phyloP scores from a whole-genome alignment of 2,329 filamentous ascomycete genomes.

The Calonectria pseudoreteaudii region DNA sequence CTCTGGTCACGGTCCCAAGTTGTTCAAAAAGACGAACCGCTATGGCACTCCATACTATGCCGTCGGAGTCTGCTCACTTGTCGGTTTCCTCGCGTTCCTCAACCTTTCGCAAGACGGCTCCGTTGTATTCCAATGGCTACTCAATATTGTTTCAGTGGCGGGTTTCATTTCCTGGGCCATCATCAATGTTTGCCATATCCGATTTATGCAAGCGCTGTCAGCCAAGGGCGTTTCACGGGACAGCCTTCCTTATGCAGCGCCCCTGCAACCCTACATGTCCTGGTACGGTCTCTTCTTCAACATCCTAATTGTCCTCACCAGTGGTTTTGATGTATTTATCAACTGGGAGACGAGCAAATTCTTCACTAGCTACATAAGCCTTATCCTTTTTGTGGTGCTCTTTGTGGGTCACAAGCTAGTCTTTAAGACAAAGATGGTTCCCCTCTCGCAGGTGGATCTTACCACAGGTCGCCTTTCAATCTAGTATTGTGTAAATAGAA shows the following conservation, averaged over 20 bases:
- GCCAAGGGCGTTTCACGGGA: conserved; percentile 68
- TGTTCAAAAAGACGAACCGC: conserved; percentile 70
- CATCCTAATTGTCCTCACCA: conserved; percentile 72
- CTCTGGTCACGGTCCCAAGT: conserved; percentile 70
- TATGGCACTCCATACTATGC: conserved; percentile 73
- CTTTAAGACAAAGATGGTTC: conserved; percentile 53
- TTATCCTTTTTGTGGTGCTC: conserved; percentile 72
- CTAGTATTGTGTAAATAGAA: background rate
- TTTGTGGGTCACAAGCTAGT: conserved; percentile 70
- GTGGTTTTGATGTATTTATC: conserved; percentile 77
- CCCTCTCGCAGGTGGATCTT: conserved; percentile 51
- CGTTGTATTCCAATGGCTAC: conserved; percentile 77
- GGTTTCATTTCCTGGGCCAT: conserved; percentile 79
- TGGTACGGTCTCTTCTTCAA: conserved; percentile 76
- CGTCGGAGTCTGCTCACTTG: conserved; percentile 63
- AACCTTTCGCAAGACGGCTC: conserved; percentile 70
- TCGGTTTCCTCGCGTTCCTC: conserved; percentile 75
- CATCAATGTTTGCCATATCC: conserved; percentile 73
- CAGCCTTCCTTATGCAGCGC: conserved; percentile 70
- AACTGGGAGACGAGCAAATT: conserved; percentile 70
- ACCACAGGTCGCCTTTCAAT: background rate
- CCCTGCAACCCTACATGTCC: conserved; percentile 72
- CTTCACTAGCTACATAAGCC: conserved; percentile 72
- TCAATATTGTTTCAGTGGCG: conserved; percentile 76
- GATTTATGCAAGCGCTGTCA: conserved; percentile 70